These are phyloP conservation scores for Aspergillus eucalypticola DNA, from an alignment of 2,329 filamentous ascomycete genomes.

Conservation along the genomic window DNA sequence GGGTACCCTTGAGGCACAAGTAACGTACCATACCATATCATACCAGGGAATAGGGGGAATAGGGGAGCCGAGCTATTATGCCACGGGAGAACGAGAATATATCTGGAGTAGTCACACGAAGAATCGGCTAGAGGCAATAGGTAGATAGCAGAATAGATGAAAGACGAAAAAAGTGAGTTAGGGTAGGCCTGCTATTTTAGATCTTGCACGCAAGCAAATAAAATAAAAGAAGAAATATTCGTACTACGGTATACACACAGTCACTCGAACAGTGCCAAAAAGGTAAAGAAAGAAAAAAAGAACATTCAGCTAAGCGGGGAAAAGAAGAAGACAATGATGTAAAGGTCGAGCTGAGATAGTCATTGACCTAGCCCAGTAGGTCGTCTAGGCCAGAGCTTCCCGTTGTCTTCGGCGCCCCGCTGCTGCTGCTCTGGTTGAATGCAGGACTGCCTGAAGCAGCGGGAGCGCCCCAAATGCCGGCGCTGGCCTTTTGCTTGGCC, in stretches of 20 bases:
- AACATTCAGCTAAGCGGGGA: no score
- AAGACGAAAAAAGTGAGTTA: neutral
- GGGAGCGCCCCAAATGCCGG: constrained; percentile 86
- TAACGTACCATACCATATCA: no score
- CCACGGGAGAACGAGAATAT: no score
- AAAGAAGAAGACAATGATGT: neutral
- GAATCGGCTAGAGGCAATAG: neutral
- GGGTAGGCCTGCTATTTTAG: constrained; percentile 7
- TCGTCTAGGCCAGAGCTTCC: constrained; percentile 45
- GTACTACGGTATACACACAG: constrained; percentile 6
- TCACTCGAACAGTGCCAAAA: constrained; percentile 1
- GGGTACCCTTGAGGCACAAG: no score
- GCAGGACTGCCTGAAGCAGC: constrained; percentile 56
- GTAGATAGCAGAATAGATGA: neutral
- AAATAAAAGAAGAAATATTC: constrained; percentile 2
- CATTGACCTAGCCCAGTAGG: constrained; percentile 37
- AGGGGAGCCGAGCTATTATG: no score
- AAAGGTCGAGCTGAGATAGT: constrained; percentile 8
- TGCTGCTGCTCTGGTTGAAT: constrained; percentile 40
- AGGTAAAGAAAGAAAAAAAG: neutral
- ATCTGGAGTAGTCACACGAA: no score
- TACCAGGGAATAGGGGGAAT: no score
- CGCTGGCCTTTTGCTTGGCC: constrained; percentile 96
- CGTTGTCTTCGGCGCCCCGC: constrained; percentile 24
- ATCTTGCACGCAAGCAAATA: constrained; percentile 12